Conservation (phyloP, 345 rosid species). For the Arabis alpina region DNA sequence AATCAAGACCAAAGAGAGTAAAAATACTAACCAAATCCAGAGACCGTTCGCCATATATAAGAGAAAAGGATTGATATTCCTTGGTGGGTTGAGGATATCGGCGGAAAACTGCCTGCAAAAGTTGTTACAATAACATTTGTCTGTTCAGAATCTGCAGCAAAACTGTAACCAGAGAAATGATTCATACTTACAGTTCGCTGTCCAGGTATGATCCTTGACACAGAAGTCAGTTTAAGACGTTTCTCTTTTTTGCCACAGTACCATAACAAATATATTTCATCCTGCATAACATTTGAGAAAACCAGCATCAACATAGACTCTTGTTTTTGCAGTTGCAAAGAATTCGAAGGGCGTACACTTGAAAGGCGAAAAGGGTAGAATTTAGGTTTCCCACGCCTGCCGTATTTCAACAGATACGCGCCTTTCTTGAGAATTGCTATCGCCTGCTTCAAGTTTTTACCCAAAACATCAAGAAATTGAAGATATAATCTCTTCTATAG, state of each 20-base stretch:
- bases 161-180: slow-evolving; percentile 7
- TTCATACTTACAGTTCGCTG: slow-evolving; percentile 74
- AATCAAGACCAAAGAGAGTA: too few relatives aligned
- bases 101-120: slow-evolving; percentile 71
- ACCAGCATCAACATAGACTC: background rate
- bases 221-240: slow-evolving; percentile 61
- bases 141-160: slow-evolving; percentile 1
- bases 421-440: slow-evolving; percentile 76
- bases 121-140: slow-evolving; percentile 13
- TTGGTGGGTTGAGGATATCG: slow-evolving; percentile 77
- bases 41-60: slow-evolving; percentile 69
- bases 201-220: slow-evolving; percentile 77
- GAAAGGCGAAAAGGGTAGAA: slow-evolving; percentile 80
- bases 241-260: slow-evolving; percentile 67
- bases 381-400: slow-evolving; percentile 79
- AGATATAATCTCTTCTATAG: too few relatives aligned
- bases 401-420: slow-evolving; percentile 70
- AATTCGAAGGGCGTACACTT: slow-evolving; percentile 36
- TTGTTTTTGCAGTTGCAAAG: background rate
- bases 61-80: slow-evolving; percentile 84
- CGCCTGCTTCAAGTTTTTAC: slow-evolving; percentile 46
- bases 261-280: slow-evolving; percentile 64
- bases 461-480: background rate
- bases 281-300: slow-evolving; percentile 46
- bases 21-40: slow-evolving; percentile 64